A percentile compares a stretch with the other conserved stretches of the same genome.
phyloP scores from a whole-genome alignment of 164 flowering plant species.

The Stephania japonica region DNA sequence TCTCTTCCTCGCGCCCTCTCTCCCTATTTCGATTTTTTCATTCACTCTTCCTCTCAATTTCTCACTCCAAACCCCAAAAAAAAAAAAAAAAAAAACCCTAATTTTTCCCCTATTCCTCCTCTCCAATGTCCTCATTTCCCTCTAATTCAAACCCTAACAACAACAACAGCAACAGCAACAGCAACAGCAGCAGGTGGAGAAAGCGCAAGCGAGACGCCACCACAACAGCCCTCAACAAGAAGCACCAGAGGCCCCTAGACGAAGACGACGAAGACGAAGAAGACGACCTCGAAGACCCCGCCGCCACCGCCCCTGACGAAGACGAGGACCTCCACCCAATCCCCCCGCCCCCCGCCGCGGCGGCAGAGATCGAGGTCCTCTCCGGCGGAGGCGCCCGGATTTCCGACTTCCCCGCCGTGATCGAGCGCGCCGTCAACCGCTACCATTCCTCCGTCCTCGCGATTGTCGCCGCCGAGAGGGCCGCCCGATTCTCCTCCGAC shows the following conservation, averaged over 20 bases:
- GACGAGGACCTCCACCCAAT: slow-evolving; percentile 29
- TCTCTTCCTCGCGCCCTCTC: neutral
- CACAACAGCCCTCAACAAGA: slow-evolving; percentile 4
- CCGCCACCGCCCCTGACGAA: slow-evolving; percentile 21
- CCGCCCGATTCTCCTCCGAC: slow-evolving; percentile 29
- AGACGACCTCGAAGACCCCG: slow-evolving; percentile 29
- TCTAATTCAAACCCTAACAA: slow-evolving; percentile 13
- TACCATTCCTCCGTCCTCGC: slow-evolving; percentile 66
- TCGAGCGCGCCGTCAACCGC: slow-evolving; percentile 55
- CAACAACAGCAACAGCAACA: no score
- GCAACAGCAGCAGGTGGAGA: slow-evolving; percentile 39
- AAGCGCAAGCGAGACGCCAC: slow-evolving; percentile 37
- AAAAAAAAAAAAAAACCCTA: no score
- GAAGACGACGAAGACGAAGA: slow-evolving; percentile 43
- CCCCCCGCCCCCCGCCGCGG: neutral
- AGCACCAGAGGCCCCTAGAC: slow-evolving; percentile 13
- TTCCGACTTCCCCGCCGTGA: slow-evolving; percentile 59
- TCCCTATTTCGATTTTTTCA: neutral
- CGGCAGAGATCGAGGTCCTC: slow-evolving; percentile 9
- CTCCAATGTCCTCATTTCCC: slow-evolving; percentile 44
- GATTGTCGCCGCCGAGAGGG: slow-evolving; percentile 53
- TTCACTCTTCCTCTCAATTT: neutral
- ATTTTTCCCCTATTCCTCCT: neutral
- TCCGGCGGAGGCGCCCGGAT: slow-evolving; percentile 30
- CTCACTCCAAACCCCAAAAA: neutral